Conservation (phyloP, 2,329 filamentous ascomycete genomes). For the Colletotrichum tamarilloi region DNA sequence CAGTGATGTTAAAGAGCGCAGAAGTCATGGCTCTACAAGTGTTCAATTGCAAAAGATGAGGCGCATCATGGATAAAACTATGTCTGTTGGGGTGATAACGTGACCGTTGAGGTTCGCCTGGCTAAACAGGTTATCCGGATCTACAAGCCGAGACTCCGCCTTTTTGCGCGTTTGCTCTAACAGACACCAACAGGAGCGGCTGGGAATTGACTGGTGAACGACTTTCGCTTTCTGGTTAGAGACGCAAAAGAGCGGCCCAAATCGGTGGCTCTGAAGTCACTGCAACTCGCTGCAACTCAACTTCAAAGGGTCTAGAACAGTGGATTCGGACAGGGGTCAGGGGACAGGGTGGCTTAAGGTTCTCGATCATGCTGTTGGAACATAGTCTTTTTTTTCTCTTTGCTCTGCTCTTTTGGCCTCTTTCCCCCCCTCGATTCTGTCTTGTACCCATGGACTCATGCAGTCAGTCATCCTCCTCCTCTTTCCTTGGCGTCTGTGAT, state of each 20-base stretch:
- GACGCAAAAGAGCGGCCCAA: conserved; percentile 19
- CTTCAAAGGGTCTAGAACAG: conserved; percentile 18
- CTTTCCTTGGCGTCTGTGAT: neutral
- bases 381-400: neutral
- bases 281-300: conserved; percentile 1
- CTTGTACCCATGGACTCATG: neutral
- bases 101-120: neutral
- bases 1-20: too few species aligned
- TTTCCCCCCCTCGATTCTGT: neutral
- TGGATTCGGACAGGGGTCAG: neutral
- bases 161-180: neutral
- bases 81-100: too few species aligned
- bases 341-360: conserved; percentile 7
- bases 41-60: too few species aligned
- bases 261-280: conserved; percentile 28
- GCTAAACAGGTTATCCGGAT: neutral
- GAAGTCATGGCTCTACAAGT: too few species aligned
- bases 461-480: neutral
- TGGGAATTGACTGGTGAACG: neutral
- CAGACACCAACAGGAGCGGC: neutral
- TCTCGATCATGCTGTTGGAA: neutral
- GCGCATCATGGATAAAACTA: too few species aligned
- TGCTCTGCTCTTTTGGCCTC: neutral
- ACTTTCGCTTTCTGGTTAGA: conserved; percentile 14
- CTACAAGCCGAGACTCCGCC: neutral